Evolutionary conservation across 371 early-diverging fungal species (phyloP).

Genomic region (Rhizopus arrhizus): DNA sequence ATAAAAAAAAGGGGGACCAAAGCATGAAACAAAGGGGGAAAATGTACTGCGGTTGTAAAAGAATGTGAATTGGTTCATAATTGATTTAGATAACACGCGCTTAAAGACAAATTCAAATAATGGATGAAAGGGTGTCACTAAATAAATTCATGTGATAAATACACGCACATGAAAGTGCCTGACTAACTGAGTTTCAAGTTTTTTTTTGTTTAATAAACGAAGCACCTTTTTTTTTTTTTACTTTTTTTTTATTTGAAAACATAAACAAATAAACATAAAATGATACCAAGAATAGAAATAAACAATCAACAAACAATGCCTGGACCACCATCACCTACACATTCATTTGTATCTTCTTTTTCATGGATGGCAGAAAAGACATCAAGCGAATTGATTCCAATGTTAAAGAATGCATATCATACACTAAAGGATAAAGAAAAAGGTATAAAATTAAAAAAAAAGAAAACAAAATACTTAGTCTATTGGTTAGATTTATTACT

Average conservation of each 20-base stretch:
- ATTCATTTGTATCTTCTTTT: constrained; percentile 53
- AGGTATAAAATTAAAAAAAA: constrained; percentile 25
- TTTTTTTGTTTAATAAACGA: background rate
- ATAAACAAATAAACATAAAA: background rate
- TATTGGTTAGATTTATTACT: constrained; percentile 50
- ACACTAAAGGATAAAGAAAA: constrained; percentile 53
- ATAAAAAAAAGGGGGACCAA: too few relatives aligned
- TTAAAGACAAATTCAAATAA: too few relatives aligned
- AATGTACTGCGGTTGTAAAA: too few relatives aligned
- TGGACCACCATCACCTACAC: constrained; percentile 50
- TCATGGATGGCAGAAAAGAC: constrained; percentile 59
- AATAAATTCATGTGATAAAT: too few relatives aligned
- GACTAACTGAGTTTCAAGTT: background rate
- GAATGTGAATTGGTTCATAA: too few relatives aligned
- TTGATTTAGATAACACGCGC: too few relatives aligned
- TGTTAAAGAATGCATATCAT: constrained; percentile 51
- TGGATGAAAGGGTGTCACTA: too few relatives aligned
- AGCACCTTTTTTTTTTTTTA: background rate
- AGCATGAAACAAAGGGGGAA: too few relatives aligned
- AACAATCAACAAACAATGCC: constrained; percentile 11
- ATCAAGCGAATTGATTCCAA: constrained; percentile 48
- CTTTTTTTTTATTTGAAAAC: constrained; percentile 3
- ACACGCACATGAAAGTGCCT: background rate
- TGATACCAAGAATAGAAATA: background rate
- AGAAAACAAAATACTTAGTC: background rate